phyloP scores from a whole-genome alignment of 371 early-diverging fungal genomes.

The Funneliformis caledonium region DNA sequence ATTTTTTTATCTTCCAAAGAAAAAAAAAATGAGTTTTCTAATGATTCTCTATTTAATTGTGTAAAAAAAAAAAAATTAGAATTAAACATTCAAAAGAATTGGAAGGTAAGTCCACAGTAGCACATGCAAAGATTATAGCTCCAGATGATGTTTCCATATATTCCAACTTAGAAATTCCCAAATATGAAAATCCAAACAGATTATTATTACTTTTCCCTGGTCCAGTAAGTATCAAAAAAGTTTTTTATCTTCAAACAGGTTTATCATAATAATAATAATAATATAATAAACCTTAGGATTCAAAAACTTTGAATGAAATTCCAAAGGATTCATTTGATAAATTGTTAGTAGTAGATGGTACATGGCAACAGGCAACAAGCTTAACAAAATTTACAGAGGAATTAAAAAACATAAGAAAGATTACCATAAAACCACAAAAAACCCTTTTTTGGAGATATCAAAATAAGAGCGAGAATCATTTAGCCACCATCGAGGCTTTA shows the following conservation, averaged over 20 bases:
- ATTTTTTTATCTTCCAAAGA: not conserved
- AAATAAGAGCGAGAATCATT: conserved; percentile 64
- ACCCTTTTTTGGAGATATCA: conserved; percentile 95
- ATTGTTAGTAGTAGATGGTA: conserved; percentile 90
- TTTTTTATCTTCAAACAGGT: not conserved
- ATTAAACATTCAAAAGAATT: conserved; percentile 81
- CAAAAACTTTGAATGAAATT: conserved; percentile 68
- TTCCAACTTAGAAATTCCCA: conserved; percentile 57
- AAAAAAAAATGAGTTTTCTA: conserved; percentile 4
- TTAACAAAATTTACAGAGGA: conserved; percentile 64
- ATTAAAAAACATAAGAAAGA: conserved; percentile 59
- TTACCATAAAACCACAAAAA: conserved; percentile 64
- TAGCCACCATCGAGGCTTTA: conserved; percentile 95
- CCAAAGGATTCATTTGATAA: conserved; percentile 69
- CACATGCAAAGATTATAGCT: conserved; percentile 85
- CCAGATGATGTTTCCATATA: conserved; percentile 69
- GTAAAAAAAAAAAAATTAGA: conserved; percentile 44
- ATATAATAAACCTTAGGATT: conserved; percentile 58
- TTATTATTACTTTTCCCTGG: conserved; percentile 90
- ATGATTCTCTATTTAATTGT: not conserved
- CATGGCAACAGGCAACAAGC: conserved; percentile 86
- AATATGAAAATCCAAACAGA: conserved; percentile 66
- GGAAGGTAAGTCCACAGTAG: conserved; percentile 85
- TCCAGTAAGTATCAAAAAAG: conserved; percentile 56
- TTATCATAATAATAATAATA: not conserved